phyloP scores from a whole-genome alignment of 1,139 yeast species.

The Geotrichum citri-aurantii region DNA sequence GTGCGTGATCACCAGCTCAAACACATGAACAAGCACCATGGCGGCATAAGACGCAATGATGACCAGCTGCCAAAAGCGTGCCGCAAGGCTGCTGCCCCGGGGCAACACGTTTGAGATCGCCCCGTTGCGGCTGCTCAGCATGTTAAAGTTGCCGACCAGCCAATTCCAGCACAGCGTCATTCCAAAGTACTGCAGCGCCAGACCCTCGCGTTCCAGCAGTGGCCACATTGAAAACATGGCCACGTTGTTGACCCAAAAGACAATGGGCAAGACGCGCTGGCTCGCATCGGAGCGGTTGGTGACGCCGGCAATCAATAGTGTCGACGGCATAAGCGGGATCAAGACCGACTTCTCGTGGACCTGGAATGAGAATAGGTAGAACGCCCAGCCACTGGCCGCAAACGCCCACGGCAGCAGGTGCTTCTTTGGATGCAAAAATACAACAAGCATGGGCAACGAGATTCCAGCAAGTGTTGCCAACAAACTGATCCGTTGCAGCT shows the following conservation, averaged over 20 bases:
- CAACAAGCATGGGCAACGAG: conserved; percentile 58
- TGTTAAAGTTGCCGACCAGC: conserved; percentile 47
- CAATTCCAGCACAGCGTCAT: conserved; percentile 67
- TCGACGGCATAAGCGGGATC: conserved; percentile 79
- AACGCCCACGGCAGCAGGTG: conserved; percentile 63
- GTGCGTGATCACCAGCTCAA: conserved; percentile 42
- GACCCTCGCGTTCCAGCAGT: conserved; percentile 66
- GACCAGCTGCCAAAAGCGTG: conserved; percentile 51
- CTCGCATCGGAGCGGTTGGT: conserved; percentile 43
- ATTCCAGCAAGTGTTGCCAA: conserved; percentile 59
- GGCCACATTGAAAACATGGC: conserved; percentile 89
- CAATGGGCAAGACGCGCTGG: conserved; percentile 36
- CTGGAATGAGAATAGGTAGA: conserved; percentile 85
- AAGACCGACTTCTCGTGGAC: conserved; percentile 92
- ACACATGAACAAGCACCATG: conserved; percentile 47
- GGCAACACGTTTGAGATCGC: conserved; percentile 7
- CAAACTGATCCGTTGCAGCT: conserved; percentile 61
- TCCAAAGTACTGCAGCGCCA: conserved; percentile 64
- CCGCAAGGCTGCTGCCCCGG: conserved; percentile 36
- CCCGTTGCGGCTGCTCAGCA: not conserved
- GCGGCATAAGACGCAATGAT: conserved; percentile 56
- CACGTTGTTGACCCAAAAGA: conserved; percentile 82
- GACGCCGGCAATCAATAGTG: conserved; percentile 52
- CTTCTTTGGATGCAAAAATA: conserved; percentile 47
- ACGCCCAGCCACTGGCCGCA: conserved; percentile 80